Percentiles rank a stretch among this genome's conserved stretches.
Evolutionary conservation across 2,329 filamentous ascomycete genomes (phyloP).

Genomic region (Arthrobotrys iridis): DNA sequence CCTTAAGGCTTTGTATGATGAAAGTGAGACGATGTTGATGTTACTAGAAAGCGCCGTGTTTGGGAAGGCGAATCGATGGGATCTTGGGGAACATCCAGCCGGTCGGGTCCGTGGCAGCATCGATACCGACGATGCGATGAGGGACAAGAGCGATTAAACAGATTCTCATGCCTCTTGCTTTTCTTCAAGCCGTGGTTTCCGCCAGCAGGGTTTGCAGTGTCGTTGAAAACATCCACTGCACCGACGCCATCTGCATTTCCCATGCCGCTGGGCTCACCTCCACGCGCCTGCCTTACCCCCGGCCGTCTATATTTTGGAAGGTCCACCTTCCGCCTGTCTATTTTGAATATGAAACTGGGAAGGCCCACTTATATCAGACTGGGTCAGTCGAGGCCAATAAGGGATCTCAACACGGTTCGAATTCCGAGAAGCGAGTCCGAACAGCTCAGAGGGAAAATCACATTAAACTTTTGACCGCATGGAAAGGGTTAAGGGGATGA

Average conservation of each 20-base stretch:
- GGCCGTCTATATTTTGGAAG: constrained; percentile 34
- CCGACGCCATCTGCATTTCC: constrained; percentile 33
- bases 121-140: constrained; percentile 42
- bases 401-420: constrained; percentile 35
- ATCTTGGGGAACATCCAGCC: constrained; percentile 29
- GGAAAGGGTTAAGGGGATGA: constrained; percentile 24
- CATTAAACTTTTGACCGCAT: constrained; percentile 33
- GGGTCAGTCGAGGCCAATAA: constrained; percentile 45
- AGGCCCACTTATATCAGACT: constrained; percentile 47
- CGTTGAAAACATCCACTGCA: constrained; percentile 21
- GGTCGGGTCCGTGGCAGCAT: constrained; percentile 32
- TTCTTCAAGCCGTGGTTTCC: constrained; percentile 38
- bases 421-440: constrained; percentile 32
- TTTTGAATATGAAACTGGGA: constrained; percentile 52
- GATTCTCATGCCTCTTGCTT: constrained; percentile 14
- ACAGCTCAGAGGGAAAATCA: constrained; percentile 35
- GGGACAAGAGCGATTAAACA: constrained; percentile 27
- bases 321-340: constrained; percentile 49
- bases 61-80: constrained; percentile 22
- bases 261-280: constrained; percentile 38
- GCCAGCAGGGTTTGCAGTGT: constrained; percentile 37
- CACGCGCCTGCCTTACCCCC: background rate
- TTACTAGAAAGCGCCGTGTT: constrained; percentile 25
- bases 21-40: background rate
- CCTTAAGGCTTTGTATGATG: background rate